Conservation (phyloP, 768 basidiomycete species). For the Austroboletus festivus region DNA sequence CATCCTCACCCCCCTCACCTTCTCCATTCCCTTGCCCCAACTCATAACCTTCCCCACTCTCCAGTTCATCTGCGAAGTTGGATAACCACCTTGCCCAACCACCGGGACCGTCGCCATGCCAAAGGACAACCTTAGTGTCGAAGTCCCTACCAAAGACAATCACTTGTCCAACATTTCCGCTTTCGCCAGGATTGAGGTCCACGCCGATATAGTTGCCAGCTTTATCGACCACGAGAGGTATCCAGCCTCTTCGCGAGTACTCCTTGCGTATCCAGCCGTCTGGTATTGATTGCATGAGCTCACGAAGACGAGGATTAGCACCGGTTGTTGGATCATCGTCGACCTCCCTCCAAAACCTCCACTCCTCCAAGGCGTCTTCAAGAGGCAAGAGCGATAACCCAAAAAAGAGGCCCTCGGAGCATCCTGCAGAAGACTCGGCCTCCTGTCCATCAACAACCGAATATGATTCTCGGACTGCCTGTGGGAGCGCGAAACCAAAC, state of each 20-base stretch:
- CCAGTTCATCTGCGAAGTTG: constrained; percentile 87
- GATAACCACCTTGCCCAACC: constrained; percentile 97
- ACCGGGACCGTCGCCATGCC: constrained; percentile 82
- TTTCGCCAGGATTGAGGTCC: constrained; percentile 83
- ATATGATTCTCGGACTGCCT: constrained; percentile 89
- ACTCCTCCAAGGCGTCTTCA: constrained; percentile 92
- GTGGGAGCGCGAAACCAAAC: constrained; percentile 80
- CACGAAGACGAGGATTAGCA: constrained; percentile 66
- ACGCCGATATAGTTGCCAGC: constrained; percentile 96
- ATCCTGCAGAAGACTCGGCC: constrained; percentile 81
- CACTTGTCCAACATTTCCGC: constrained; percentile 82
- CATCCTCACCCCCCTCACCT: constrained; percentile 78
- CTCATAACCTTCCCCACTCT: constrained; percentile 86
- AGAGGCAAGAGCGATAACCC: constrained; percentile 91
- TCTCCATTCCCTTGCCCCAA: constrained; percentile 55
- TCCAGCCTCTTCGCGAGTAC: constrained; percentile 95
- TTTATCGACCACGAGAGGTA: constrained; percentile 91
- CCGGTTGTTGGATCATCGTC: constrained; percentile 87
- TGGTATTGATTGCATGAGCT: constrained; percentile 86
- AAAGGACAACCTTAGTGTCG: constrained; percentile 95
- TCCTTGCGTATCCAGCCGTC: constrained; percentile 83
- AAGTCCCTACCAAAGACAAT: constrained; percentile 99
- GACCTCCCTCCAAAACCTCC: constrained; percentile 94
- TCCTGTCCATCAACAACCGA: constrained; percentile 90
- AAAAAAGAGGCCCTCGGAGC: constrained; percentile 89